These are phyloP conservation scores for Phytopythium sindhum DNA, from an alignment of 352 stramenopile species.

Conservation along the genomic window DNA sequence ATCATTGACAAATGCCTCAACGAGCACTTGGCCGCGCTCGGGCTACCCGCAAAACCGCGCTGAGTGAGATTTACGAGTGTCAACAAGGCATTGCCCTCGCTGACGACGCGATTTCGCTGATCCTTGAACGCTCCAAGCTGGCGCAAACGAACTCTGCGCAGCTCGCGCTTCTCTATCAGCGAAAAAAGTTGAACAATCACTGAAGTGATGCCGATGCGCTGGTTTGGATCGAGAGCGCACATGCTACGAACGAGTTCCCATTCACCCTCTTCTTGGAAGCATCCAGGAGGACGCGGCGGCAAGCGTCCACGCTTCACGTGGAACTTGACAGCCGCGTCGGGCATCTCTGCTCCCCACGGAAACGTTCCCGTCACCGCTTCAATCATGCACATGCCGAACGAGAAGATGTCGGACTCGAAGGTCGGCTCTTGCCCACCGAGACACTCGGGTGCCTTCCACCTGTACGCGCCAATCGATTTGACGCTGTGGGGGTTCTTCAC, in stretches of 20 bases:
- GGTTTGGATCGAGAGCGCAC: conserved; percentile 17
- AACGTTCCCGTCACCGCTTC: conserved; percentile 28
- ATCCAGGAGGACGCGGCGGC: conserved; percentile 11
- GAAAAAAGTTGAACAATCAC: conserved; percentile 15
- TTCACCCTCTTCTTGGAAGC: conserved; percentile 17
- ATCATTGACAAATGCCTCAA: conserved; percentile 3
- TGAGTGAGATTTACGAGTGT: not conserved
- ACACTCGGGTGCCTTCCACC: conserved; percentile 32
- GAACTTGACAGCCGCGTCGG: conserved; percentile 2
- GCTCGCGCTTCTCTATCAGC: conserved; percentile 5
- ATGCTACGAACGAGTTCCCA: conserved; percentile 24
- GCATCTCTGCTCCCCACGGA: conserved; percentile 13
- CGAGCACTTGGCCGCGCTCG: not conserved
- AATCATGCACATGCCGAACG: conserved; percentile 37
- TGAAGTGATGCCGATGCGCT: conserved; percentile 17
- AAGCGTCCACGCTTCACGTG: conserved; percentile 19
- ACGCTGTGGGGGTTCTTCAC: conserved; percentile 18
- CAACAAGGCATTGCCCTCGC: not conserved
- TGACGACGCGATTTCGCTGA: not conserved
- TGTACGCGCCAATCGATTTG: conserved; percentile 16
- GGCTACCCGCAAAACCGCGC: not conserved
- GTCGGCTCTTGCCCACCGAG: conserved; percentile 17
- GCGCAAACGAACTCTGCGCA: not conserved
- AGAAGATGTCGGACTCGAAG: conserved; percentile 34
- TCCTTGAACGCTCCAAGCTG: not conserved